phyloP scores from a whole-genome alignment of 176 grass and related monocot species.

The Dactylis glomerata region DNA sequence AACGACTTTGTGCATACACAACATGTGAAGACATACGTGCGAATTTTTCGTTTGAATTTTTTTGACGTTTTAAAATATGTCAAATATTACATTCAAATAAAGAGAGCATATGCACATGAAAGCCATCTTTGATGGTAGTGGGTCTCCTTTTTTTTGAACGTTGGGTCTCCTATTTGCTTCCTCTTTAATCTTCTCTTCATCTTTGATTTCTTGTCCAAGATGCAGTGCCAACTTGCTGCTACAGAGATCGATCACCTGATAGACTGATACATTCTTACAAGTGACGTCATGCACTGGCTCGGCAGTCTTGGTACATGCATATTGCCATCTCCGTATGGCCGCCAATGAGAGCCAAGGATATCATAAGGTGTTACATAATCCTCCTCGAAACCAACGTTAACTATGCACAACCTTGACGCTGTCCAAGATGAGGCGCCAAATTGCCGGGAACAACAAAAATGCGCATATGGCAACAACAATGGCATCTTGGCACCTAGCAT shows the following conservation, averaged over 20 bases:
- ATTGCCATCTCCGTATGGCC: background rate
- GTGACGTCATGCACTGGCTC: background rate
- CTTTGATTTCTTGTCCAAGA: too few species aligned
- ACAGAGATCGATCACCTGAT: background rate
- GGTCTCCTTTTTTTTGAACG: too few species aligned
- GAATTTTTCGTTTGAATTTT: too few species aligned
- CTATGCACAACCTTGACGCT: background rate
- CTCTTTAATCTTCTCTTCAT: too few species aligned
- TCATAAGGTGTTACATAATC: background rate
- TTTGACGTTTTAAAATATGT: too few species aligned
- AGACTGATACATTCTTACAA: background rate
- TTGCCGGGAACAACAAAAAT: conserved; percentile 1
- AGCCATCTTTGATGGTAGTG: too few species aligned
- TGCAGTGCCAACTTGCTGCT: too few species aligned
- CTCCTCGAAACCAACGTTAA: conserved; percentile 23
- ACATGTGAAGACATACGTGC: too few species aligned
- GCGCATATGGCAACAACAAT: conserved; percentile 26
- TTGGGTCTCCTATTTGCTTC: too few species aligned
- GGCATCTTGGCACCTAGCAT: conserved; percentile 14
- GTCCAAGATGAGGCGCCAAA: conserved; percentile 15
- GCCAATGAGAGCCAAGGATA: background rate
- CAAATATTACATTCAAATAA: too few species aligned
- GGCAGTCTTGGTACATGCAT: background rate
- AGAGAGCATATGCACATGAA: too few species aligned
- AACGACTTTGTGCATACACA: too few species aligned